These are phyloP conservation scores for Ammopiptanthus mongolicus DNA, from an alignment of 306 rosid species.

Conservation along the genomic window DNA sequence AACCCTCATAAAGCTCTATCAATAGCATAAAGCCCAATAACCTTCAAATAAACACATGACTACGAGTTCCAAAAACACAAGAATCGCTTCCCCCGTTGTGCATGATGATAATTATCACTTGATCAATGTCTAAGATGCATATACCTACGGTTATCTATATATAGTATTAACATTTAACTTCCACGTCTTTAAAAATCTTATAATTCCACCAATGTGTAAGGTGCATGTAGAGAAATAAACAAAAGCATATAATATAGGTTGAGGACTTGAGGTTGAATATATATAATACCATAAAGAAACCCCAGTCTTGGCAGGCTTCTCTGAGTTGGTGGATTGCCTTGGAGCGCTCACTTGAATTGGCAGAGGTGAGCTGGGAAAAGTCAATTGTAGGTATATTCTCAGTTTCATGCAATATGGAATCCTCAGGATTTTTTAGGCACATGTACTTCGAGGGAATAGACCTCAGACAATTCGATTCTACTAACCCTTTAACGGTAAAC, in stretches of 20 bases:
- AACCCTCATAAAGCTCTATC: too few relatives aligned
- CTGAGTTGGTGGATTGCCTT: slow-evolving; percentile 30
- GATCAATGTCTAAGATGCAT: too few relatives aligned
- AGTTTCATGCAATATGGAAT: background rate
- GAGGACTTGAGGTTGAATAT: background rate
- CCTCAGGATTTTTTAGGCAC: background rate
- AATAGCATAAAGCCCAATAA: too few relatives aligned
- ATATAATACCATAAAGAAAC: slow-evolving; percentile 44
- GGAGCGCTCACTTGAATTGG: slow-evolving; percentile 20
- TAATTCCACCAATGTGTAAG: background rate
- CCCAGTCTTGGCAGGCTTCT: slow-evolving; percentile 52
- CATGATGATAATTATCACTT: too few relatives aligned
- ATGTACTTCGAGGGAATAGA: slow-evolving; percentile 37
- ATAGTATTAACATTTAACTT: too few relatives aligned
- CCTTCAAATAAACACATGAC: too few relatives aligned
- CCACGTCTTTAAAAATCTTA: too few relatives aligned
- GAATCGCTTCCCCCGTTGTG: too few relatives aligned
- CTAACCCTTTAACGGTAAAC: slow-evolving; percentile 27
- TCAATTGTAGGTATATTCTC: slow-evolving; percentile 38
- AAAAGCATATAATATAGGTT: background rate
- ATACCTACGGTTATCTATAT: too few relatives aligned
- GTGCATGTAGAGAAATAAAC: background rate
- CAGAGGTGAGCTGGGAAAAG: slow-evolving; percentile 34
- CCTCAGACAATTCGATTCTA: slow-evolving; percentile 22
- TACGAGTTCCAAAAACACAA: too few relatives aligned